Conservation (phyloP, 177 flowering plant genomes). For the Tripterygium wilfordii region DNA sequence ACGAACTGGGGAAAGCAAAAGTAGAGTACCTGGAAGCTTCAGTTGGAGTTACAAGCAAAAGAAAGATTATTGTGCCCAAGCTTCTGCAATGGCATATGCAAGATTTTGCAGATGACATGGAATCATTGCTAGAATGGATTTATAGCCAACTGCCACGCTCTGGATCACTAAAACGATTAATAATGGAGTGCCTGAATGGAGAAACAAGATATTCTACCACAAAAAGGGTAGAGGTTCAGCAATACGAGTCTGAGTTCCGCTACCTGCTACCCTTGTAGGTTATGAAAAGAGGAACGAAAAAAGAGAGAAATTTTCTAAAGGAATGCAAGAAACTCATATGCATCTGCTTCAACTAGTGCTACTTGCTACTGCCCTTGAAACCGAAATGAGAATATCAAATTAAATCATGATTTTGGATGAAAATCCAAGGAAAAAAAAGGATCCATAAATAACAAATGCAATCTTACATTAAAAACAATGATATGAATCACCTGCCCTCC, state of each 20-base stretch:
- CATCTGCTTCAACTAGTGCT: too few relatives aligned
- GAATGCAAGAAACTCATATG: not conserved
- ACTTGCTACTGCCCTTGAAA: too few relatives aligned
- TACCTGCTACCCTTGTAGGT: slow-evolving; percentile 47
- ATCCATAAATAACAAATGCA: too few relatives aligned
- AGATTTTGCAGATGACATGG: slow-evolving; percentile 85
- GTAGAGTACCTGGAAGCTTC: slow-evolving; percentile 86
- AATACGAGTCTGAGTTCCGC: slow-evolving; percentile 75
- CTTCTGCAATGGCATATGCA: slow-evolving; percentile 86
- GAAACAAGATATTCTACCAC: slow-evolving; percentile 34
- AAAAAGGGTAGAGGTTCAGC: slow-evolving; percentile 62
- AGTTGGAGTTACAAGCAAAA: slow-evolving; percentile 68
- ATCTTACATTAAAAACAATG: not conserved
- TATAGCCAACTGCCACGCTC: slow-evolving; percentile 78
- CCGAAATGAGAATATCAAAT: too few relatives aligned
- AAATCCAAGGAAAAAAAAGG: too few relatives aligned
- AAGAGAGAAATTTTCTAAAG: not conserved
- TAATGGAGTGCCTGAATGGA: slow-evolving; percentile 66
- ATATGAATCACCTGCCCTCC: not conserved
- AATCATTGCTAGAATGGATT: slow-evolving; percentile 81
- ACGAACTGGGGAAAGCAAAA: slow-evolving; percentile 72
- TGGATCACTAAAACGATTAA: slow-evolving; percentile 49
- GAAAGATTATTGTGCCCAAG: slow-evolving; percentile 73
- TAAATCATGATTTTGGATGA: too few relatives aligned
- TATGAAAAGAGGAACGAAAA: not conserved